Percentiles rank a stretch among this genome's conserved stretches.
Evolutionary conservation across 1,284 basidiomycete genomes (phyloP).

Genomic region (Cutaneotrichosporon dermatis): DNA sequence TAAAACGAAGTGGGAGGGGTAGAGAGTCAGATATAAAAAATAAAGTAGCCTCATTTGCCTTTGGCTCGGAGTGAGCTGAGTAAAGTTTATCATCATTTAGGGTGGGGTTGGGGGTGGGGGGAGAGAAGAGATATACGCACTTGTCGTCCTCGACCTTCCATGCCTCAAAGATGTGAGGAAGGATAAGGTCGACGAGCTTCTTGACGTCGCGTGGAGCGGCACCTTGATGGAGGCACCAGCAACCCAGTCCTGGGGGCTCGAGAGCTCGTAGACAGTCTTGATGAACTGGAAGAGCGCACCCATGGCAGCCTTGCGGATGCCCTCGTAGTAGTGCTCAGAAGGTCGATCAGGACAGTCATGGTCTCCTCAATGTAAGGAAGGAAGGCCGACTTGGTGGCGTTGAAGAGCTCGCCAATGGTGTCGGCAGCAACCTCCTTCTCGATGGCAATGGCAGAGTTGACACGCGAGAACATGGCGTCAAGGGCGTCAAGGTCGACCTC

Average conservation of each 20-base stretch:
- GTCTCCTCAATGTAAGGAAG: slow-evolving; percentile 70
- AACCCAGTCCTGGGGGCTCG: slow-evolving; percentile 74
- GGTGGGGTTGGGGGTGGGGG: slow-evolving; percentile 3
- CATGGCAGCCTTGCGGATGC: slow-evolving; percentile 90
- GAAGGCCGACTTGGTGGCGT: slow-evolving; percentile 77
- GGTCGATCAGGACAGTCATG: slow-evolving; percentile 73
- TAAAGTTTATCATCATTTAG: slow-evolving; percentile 61
- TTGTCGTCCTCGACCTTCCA: slow-evolving; percentile 96
- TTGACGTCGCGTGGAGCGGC: slow-evolving; percentile 72
- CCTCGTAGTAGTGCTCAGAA: slow-evolving; percentile 92
- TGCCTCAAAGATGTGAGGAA: slow-evolving; percentile 77
- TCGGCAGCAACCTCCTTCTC: slow-evolving; percentile 99
- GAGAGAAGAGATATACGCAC: slow-evolving; percentile 57
- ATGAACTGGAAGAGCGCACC: slow-evolving; percentile 86
- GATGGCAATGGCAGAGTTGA: slow-evolving; percentile 94
- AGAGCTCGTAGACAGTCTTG: slow-evolving; percentile 87
- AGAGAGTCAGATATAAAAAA: slow-evolving; percentile 38
- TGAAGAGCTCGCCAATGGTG: slow-evolving; percentile 87
- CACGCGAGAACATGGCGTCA: slow-evolving; percentile 60
- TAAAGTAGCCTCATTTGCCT: slow-evolving; percentile 58
- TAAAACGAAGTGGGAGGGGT: slow-evolving; percentile 6
- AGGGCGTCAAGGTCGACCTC: slow-evolving; percentile 77
- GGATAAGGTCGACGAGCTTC: slow-evolving; percentile 71
- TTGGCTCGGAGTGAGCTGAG: slow-evolving; percentile 83
- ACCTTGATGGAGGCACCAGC: slow-evolving; percentile 60